Evolutionary conservation across 2,329 filamentous ascomycete species (phyloP), one percentile per base, ranked within the genome.

Genomic region (Microcyclospora pomicola): DNA sequence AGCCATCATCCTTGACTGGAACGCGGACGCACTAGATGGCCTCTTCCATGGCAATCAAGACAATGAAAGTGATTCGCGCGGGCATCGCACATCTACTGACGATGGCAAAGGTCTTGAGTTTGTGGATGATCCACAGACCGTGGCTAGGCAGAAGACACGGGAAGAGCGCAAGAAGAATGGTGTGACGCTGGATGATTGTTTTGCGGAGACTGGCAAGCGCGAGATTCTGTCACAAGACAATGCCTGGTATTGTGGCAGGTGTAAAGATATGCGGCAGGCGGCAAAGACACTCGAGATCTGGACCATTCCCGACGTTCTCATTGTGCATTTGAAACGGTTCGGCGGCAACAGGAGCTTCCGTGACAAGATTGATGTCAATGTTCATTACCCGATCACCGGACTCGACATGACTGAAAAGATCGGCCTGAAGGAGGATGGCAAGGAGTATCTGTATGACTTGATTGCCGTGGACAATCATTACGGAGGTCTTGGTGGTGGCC

Each of bases 251-350:
- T 98, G 91, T 55, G 88, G 85, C 40, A 76, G 85, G 24, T 98
- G 91, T 70, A 96, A 96, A 59, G 84, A 94, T 51, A 81, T 93
- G 52, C 77, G 85, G 12, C 79, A 85, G 42, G 91, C 91, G 14
- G 87, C 80, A 63, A 98, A 98, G 67, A 95, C 91, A 53, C 85
- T 98, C 37, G 87, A 96, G 55, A 73, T 98, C 13, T 98, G 91
- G 91, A 95, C 88, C 55, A 80, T 83, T 2, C 91, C 91, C 1
- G 91, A 98, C 58, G 92, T 96, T 43, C 72, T 98, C 12, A 81
- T 96, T 32, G 81, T 95, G 44, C 91, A 98, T 56, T 70, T 98
- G 35, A 98, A 98, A 68, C 77, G 91, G 6, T 98, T 98, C 59
- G 93, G 85, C 56, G 86, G 82, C 15, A 81, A 78, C 48, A 77